phyloP scores from a whole-genome alignment of 371 early-diverging fungal species.

The Mortierella sp. region DNA sequence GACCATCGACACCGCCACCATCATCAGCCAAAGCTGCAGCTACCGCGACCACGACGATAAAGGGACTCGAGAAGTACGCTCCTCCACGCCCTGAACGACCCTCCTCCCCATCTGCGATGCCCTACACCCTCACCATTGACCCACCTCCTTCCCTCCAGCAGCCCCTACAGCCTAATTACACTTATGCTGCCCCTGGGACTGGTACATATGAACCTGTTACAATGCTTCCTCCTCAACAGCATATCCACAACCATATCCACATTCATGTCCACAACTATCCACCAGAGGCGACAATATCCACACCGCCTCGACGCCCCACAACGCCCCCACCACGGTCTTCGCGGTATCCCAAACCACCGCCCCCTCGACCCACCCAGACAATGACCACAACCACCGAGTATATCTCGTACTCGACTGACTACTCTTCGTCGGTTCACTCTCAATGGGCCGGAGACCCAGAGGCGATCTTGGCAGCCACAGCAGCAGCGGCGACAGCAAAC shows the following conservation, averaged over 20 bases:
- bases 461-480: neutral
- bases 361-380: slow-evolving; percentile 1
- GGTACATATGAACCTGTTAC: neutral
- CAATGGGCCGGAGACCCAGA: neutral
- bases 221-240: slow-evolving; percentile 6
- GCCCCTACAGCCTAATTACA: neutral
- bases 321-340: neutral
- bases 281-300: neutral
- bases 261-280: slow-evolving; percentile 35
- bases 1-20: neutral
- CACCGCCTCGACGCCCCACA: neutral
- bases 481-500: neutral
- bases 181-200: neutral
- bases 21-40: neutral
- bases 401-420: slow-evolving; percentile 4
- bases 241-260: slow-evolving; percentile 35
- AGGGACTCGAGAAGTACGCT: neutral
- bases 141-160: neutral
- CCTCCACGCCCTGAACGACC: slow-evolving; percentile 12
- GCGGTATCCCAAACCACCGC: slow-evolving; percentile 6
- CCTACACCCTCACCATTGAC: slow-evolving; percentile 9
- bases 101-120: slow-evolving; percentile 5
- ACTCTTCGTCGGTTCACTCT: neutral
- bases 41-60: neutral
- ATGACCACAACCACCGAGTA: neutral